Percentiles rank a stretch among this genome's conserved stretches.
Conservation (phyloP, 2,329 filamentous ascomycete genomes). For the Botrytis deweyae region DNA sequence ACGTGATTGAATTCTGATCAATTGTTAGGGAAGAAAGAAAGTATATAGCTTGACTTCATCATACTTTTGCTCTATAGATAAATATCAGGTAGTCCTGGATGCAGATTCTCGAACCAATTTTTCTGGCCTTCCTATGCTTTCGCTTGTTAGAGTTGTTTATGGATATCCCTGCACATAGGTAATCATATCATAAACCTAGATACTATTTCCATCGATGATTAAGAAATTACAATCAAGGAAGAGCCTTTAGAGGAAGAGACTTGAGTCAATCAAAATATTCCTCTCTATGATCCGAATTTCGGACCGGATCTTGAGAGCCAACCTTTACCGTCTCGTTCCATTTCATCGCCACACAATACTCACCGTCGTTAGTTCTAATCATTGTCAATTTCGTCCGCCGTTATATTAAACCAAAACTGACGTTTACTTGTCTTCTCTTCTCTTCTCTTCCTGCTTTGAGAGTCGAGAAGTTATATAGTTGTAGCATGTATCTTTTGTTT, state of each 20-base stretch:
- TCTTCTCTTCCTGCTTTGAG: neutral
- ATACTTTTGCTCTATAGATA: accelerated
- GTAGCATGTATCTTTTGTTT: too few relatives aligned
- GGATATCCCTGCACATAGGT: neutral
- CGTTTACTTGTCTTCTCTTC: neutral
- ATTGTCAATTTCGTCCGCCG: neutral
- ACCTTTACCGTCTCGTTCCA: too few relatives aligned
- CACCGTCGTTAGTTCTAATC: accelerated
- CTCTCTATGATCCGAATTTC: too few relatives aligned
- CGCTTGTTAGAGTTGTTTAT: neutral
- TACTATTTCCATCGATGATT: neutral
- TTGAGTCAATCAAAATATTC: too few relatives aligned
- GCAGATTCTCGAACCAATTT: neutral
- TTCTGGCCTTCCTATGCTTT: too few relatives aligned
- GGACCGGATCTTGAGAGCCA: too few relatives aligned
- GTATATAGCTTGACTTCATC: neutral
- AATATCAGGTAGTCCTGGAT: too few relatives aligned
- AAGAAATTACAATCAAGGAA: too few relatives aligned
- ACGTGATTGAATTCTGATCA: neutral
- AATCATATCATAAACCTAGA: too few relatives aligned
- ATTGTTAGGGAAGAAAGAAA: neutral
- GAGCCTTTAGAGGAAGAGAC: too few relatives aligned
- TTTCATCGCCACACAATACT: too few relatives aligned
- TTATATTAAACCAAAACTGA: neutral
- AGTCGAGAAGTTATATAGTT: neutral